Percentiles rank a stretch among this genome's conserved stretches.
Conservation (phyloP, 306 rosid species). For the Dicorynia guianensis region DNA sequence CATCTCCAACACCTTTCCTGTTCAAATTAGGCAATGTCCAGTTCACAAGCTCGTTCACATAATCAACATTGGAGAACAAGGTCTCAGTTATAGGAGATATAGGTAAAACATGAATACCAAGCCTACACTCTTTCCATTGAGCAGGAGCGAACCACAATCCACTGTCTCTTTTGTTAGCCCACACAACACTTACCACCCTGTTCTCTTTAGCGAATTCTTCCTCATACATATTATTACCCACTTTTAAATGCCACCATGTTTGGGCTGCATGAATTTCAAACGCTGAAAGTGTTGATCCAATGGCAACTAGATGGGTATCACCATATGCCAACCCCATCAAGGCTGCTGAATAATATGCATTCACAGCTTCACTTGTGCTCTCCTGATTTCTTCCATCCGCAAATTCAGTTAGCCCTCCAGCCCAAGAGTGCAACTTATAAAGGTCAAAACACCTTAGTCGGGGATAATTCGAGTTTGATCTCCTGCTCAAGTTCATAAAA, state of each 20-base stretch:
- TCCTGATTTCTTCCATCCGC: slow-evolving; percentile 88
- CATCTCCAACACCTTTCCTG: slow-evolving; percentile 81
- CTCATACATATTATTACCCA: slow-evolving; percentile 56
- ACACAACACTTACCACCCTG: slow-evolving; percentile 68
- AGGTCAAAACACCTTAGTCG: slow-evolving; percentile 80
- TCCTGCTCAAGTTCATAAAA: slow-evolving; percentile 62
- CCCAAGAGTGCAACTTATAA: slow-evolving; percentile 87
- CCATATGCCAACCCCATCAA: slow-evolving; percentile 81
- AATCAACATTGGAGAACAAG: slow-evolving; percentile 64
- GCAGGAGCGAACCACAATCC: slow-evolving; percentile 93
- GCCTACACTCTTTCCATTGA: slow-evolving; percentile 75
- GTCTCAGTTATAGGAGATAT: slow-evolving; percentile 70
- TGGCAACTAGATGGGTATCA: slow-evolving; percentile 60
- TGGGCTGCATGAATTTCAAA: slow-evolving; percentile 76
- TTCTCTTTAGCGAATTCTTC: slow-evolving; percentile 67
- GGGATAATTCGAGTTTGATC: slow-evolving; percentile 54
- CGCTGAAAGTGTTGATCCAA: slow-evolving; percentile 69
- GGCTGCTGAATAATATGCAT: slow-evolving; percentile 84
- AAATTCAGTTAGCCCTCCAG: slow-evolving; percentile 82
- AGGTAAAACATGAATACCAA: slow-evolving; percentile 85
- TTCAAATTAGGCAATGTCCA: slow-evolving; percentile 79
- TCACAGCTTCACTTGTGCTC: slow-evolving; percentile 85
- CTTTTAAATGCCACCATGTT: slow-evolving; percentile 87
- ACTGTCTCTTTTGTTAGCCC: slow-evolving; percentile 88
- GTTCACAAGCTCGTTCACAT: slow-evolving; percentile 71